Conservation (phyloP, 2,329 filamentous ascomycete species). For the Trichoderma sp. region DNA sequence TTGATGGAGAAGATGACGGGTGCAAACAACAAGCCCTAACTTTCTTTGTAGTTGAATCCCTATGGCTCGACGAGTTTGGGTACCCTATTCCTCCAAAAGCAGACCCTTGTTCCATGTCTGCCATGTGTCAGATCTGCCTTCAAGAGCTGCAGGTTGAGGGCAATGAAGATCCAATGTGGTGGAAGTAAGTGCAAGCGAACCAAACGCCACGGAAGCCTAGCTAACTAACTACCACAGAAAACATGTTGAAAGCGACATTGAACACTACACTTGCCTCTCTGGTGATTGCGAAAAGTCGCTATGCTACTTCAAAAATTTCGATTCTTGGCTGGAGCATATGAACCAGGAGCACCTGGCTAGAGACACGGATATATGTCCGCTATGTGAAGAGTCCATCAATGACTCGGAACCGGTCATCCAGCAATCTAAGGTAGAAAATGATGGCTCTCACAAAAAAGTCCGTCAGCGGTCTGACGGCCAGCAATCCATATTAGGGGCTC, state of each 20-base stretch:
- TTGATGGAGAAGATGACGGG: background rate
- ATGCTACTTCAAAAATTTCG: background rate
- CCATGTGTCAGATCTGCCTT: background rate
- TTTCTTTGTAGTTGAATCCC: background rate
- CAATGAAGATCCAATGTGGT: background rate
- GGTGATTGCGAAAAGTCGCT: background rate
- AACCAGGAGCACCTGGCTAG: background rate
- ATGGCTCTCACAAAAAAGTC: background rate
- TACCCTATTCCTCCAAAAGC: background rate
- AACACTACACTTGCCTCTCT: background rate
- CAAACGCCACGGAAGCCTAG: background rate
- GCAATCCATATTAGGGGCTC: background rate
- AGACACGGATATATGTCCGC: background rate
- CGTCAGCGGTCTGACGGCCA: background rate
- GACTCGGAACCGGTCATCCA: background rate
- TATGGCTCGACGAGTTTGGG: fast-evolving
- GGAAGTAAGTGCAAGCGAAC: background rate
- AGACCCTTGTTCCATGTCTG: background rate
- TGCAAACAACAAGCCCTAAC: background rate
- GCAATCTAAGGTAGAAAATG: background rate
- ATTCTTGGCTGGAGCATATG: background rate
- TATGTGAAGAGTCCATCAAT: background rate
- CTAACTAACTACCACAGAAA: background rate
- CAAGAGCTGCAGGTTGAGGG: background rate
- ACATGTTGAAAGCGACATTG: background rate